Evolutionary conservation across 768 basidiomycete species (phyloP).

Genomic region (Stropharia rugosoannulata): DNA sequence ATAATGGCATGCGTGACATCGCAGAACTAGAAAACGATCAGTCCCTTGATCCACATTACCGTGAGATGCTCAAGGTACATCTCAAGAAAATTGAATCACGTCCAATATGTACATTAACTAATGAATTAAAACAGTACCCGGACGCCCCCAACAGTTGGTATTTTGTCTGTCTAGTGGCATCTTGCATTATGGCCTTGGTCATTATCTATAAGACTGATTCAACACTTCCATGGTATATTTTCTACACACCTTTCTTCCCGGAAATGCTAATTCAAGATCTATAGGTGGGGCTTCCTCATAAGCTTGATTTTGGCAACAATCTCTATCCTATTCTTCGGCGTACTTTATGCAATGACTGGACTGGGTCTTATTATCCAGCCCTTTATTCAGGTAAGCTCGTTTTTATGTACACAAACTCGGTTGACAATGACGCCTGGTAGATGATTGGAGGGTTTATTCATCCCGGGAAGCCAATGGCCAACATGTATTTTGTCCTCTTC

Average conservation of each 20-base stretch:
- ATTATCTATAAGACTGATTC: constrained; percentile 47
- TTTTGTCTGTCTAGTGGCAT: constrained; percentile 34
- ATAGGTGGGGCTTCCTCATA: constrained; percentile 50
- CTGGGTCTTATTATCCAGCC: constrained; percentile 44
- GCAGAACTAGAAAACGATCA: constrained; percentile 17
- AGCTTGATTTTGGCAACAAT: constrained; percentile 40
- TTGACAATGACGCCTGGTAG: constrained; percentile 37
- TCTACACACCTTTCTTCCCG: too few species aligned
- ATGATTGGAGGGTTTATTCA: constrained; percentile 61
- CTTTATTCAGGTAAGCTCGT: constrained; percentile 44
- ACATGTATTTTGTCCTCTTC: constrained; percentile 59
- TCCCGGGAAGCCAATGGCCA: constrained; percentile 66
- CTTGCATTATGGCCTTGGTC: constrained; percentile 41
- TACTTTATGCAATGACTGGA: constrained; percentile 46
- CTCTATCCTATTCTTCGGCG: constrained; percentile 47
- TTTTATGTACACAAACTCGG: neutral
- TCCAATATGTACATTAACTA: neutral
- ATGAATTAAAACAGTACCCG: constrained; percentile 34
- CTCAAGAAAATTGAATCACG: neutral
- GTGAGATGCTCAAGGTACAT: constrained; percentile 48
- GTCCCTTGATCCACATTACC: constrained; percentile 47
- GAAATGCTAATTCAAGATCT: neutral
- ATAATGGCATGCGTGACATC: constrained; percentile 37
- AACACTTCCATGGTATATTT: constrained; percentile 43
- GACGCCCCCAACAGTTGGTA: constrained; percentile 63